A percentile compares a stretch with the other conserved stretches of the same genome.
phyloP scores from a whole-genome alignment of 495 filamentous ascomycete genomes.

The Gamarada debralockiae region DNA sequence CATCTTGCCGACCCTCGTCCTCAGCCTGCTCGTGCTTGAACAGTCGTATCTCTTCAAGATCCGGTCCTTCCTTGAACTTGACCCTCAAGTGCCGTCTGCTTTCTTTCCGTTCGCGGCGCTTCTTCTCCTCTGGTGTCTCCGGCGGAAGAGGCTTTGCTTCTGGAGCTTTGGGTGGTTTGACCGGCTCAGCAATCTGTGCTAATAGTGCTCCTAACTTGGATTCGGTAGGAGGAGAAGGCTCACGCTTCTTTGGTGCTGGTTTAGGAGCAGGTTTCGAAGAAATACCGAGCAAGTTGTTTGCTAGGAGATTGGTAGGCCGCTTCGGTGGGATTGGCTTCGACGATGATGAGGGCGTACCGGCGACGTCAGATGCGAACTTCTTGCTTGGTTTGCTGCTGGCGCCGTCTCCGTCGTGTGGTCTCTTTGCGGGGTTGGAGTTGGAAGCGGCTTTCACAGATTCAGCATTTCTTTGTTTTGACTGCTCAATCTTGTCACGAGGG shows the following conservation, averaged over 20 bases:
- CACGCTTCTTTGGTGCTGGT: slow-evolving; percentile 30
- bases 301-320: slow-evolving; percentile 16
- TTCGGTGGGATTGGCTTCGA: slow-evolving; percentile 17
- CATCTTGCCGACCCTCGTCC: slow-evolving; percentile 65
- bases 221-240: slow-evolving; percentile 26
- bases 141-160: slow-evolving; percentile 52
- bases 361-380: slow-evolving; percentile 20
- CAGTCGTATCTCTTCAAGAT: slow-evolving; percentile 65
- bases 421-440: slow-evolving; percentile 13
- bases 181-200: slow-evolving; percentile 62
- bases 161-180: slow-evolving; percentile 48
- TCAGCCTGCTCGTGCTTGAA: slow-evolving; percentile 75
- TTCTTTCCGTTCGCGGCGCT: slow-evolving; percentile 75
- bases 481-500: slow-evolving; percentile 15
- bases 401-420: slow-evolving; percentile 23
- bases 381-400: slow-evolving; percentile 20
- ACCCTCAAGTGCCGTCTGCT: slow-evolving; percentile 66
- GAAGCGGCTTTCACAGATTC: slow-evolving; percentile 18
- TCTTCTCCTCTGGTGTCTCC: slow-evolving; percentile 73
- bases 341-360: slow-evolving; percentile 3
- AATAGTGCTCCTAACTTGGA: slow-evolving; percentile 43
- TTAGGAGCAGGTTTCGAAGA: slow-evolving; percentile 24
- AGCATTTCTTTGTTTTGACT: slow-evolving; percentile 29
- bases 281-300: slow-evolving; percentile 29
- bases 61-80: slow-evolving; percentile 66